Evolutionary conservation across 2,329 filamentous ascomycete species (phyloP).

Genomic region (Penicillium sp.): DNA sequence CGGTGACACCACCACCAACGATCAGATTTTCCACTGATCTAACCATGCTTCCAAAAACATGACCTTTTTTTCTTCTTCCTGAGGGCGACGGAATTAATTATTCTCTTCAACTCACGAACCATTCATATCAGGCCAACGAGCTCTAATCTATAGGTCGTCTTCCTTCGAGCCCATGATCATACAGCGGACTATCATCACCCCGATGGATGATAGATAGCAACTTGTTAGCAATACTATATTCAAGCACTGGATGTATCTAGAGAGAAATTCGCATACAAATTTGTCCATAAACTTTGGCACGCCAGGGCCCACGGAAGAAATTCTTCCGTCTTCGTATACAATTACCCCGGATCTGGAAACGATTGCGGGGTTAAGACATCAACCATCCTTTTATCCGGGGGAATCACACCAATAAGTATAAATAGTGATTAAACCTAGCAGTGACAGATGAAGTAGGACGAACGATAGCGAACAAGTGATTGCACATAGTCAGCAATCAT

Average conservation of each 20-base stretch:
- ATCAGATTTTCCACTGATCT: background rate
- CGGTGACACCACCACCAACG: background rate
- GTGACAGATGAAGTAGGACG: background rate
- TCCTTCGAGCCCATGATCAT: background rate
- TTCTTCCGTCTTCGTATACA: slow-evolving; percentile 7
- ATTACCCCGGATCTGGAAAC: slow-evolving; percentile 17
- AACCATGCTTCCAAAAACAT: too few relatives aligned
- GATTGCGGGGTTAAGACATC: slow-evolving; percentile 20
- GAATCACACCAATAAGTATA: background rate
- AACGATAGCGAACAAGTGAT: background rate
- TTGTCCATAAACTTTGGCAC: background rate
- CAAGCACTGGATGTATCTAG: background rate
- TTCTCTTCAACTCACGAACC: too few relatives aligned
- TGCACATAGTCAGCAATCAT: background rate
- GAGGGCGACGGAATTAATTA: too few relatives aligned
- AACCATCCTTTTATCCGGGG: background rate
- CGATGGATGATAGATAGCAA: background rate
- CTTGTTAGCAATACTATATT: too few relatives aligned
- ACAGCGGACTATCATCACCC: background rate
- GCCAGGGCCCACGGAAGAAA: slow-evolving; percentile 16
- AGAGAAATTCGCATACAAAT: background rate
- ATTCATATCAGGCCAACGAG: background rate
- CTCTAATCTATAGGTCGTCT: background rate
- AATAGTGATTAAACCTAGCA: background rate
- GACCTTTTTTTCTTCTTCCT: too few relatives aligned